phyloP scores from a whole-genome alignment of 192 early-diverging fungal species.

The Backusella tarrabulga region DNA sequence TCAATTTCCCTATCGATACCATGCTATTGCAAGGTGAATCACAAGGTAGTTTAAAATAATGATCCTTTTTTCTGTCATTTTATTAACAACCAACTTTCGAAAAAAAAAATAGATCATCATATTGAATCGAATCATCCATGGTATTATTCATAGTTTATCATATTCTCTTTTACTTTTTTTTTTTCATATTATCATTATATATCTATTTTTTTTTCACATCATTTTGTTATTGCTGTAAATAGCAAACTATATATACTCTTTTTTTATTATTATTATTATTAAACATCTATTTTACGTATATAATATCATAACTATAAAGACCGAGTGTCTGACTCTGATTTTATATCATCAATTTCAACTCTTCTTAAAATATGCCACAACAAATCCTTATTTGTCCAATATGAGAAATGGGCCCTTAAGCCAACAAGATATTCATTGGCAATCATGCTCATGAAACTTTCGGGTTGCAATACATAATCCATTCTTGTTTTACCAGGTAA shows the following conservation, averaged over 20 bases:
- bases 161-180: not conserved
- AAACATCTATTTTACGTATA: not conserved
- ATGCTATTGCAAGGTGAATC: not conserved
- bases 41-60: not conserved
- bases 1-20: conserved; percentile 5
- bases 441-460: conserved; percentile 50
- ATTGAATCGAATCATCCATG: not conserved
- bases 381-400: conserved; percentile 55
- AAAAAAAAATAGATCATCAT: conserved; percentile 3
- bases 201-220: not conserved
- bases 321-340: not conserved
- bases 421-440: conserved; percentile 56
- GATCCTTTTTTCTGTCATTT: not conserved
- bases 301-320: not conserved
- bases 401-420: conserved; percentile 53
- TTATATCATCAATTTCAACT: conserved; percentile 24
- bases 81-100: not conserved
- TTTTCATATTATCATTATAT: not conserved
- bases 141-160: not conserved
- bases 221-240: not conserved
- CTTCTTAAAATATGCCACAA: conserved; percentile 37
- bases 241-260: not conserved
- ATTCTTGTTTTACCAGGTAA: conserved; percentile 33
- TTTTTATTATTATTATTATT: not conserved
- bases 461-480: conserved; percentile 51